Conservation (phyloP, 148 eudicot species). For the Dianthus caryophyllus region DNA sequence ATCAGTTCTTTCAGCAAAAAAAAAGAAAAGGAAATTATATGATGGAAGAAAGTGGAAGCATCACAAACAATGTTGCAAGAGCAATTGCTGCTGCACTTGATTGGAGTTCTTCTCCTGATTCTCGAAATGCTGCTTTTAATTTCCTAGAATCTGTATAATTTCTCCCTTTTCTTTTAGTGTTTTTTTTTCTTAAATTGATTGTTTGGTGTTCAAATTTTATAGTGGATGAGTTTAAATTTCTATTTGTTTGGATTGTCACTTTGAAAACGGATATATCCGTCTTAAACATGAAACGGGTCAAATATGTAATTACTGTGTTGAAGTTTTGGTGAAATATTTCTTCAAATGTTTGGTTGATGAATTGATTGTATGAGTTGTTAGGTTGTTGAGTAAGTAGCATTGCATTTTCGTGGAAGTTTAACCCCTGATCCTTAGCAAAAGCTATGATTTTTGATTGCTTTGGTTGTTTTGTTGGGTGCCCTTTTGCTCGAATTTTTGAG, state of each 20-base stretch:
- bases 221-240: neutral
- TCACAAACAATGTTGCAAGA: constrained; percentile 60
- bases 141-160: constrained; percentile 67
- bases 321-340: neutral
- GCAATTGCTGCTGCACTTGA: constrained; percentile 79
- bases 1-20: neutral
- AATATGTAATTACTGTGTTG: neutral
- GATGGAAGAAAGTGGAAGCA: constrained; percentile 49
- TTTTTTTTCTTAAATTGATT: neutral
- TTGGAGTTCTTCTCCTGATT: constrained; percentile 71
- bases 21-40: too few species aligned
- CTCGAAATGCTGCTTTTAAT: constrained; percentile 65
- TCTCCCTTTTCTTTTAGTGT: neutral
- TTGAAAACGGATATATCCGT: too few species aligned
- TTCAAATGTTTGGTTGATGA: neutral
- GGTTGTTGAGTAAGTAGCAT: neutral
- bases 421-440: neutral
- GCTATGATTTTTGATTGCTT: constrained; percentile 12
- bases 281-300: too few species aligned
- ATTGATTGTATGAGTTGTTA: neutral
- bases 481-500: constrained; percentile 1
- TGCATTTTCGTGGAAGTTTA: neutral
- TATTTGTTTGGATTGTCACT: neutral
- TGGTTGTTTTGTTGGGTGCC: neutral
- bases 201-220: neutral